These are phyloP conservation scores for Symbiodinium pilosum DNA, from an alignment of 73 alveolate species.

Conservation along the genomic window DNA sequence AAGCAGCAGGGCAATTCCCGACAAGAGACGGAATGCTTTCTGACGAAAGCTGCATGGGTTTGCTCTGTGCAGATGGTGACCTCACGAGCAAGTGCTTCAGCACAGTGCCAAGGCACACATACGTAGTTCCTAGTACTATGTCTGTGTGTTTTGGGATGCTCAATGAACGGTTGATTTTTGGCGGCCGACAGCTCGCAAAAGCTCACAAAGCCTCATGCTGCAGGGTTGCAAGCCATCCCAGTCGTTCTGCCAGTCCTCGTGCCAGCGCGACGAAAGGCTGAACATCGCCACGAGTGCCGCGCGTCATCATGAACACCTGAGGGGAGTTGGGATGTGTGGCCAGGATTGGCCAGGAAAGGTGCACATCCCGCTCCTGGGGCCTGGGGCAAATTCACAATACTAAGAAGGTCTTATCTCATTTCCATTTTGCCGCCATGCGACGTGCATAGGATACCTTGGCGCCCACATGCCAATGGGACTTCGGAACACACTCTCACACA, in stretches of 20 bases:
- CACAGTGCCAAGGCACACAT: background rate
- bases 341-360: no score
- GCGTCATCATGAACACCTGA: slow-evolving; percentile 85
- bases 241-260: slow-evolving; percentile 51
- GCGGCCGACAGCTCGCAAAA: no score
- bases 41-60: slow-evolving; percentile 18
- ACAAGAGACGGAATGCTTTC: slow-evolving; percentile 33
- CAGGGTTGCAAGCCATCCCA: slow-evolving; percentile 57
- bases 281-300: slow-evolving; percentile 91
- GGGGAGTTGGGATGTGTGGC: background rate
- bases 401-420: no score
- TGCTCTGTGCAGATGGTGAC: slow-evolving; percentile 75
- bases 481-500: no score
- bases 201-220: background rate
- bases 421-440: no score
- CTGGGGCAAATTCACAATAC: no score
- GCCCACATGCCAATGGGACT: no score
- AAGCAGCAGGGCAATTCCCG: no score
- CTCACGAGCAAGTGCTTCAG: no score
- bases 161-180: no score
- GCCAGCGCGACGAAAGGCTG: slow-evolving; percentile 85
- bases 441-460: no score
- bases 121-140: background rate
- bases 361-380: no score
- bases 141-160: background rate